Base-by-base conservation (phyloP, 768 basidiomycete species). In the Termitomyces eurrhizus region DNA sequence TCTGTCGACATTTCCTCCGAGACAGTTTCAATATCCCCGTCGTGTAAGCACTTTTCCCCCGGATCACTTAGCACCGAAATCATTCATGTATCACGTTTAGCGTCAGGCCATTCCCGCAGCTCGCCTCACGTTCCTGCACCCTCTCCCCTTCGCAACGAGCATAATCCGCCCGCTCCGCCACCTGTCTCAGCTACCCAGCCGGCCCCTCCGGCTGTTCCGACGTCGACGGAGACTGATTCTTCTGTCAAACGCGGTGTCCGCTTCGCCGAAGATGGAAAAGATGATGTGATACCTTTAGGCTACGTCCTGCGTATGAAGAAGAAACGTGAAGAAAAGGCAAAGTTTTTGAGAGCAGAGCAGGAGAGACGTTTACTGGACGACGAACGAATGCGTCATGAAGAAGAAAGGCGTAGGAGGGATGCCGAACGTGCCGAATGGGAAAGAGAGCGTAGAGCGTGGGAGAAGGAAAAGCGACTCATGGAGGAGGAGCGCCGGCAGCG, bases 221-320 rank as follows among this genome's bases (percentile, higher is more conserved):
- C 51, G 37, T 32, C 50, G 56, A 50, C 62, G 37, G 55, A 64
- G 39, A 35, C 59, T 3, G 63, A 66, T 21, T 59, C 70, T 41
- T 65, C 73, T 21, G 72, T 76, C 55, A 81, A 80, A 68, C 81
- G 85, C 42, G 84, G 85, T 11, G 88, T 88, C 9, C 81, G 86
- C 48, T 88, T 89, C 62, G 83, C 79, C 35, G 85, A 87, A 64
- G 82, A 84, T 65, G 82, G 83, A 67, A 85, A 83, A 61, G 88
- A 89, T 45, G 89, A 91, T 69, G 77, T 77, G 55, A 77, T 89
- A 63, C 90, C 90, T 3, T 74, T 90, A 44, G 84, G 82, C 18
- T 83, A 91, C 67, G 81, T 86, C n/a, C 74, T 89, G 67, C 86
- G 87, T 56, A 81, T 82, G 70, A 87, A 85, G 75, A 87, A 86